These are phyloP conservation scores for Xylaria telfairii DNA, from an alignment of 495 filamentous ascomycete genomes.

Conservation along the genomic window DNA sequence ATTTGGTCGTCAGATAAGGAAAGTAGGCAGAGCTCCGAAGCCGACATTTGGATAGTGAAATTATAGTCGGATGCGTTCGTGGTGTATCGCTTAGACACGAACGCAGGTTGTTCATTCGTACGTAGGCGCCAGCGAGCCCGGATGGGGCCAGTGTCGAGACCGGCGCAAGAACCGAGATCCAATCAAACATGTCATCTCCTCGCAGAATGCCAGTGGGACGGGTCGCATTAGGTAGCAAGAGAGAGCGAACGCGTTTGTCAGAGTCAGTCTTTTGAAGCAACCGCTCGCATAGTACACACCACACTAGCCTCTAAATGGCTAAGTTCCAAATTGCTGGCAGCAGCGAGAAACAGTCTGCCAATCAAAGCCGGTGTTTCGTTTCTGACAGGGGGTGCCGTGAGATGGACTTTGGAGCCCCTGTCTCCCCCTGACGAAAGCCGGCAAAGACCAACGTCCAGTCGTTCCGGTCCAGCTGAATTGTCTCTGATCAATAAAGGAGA, in stretches of 20 bases:
- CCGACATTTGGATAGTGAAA: not conserved
- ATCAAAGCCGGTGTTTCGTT: slow-evolving; percentile 8
- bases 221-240: not conserved
- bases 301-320: not conserved
- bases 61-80: not conserved
- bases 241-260: not conserved
- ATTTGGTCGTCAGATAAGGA: not conserved
- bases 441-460: slow-evolving; percentile 17
- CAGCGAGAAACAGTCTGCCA: slow-evolving; percentile 16
- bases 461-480: not conserved
- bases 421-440: slow-evolving; percentile 3
- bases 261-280: slow-evolving; percentile 11
- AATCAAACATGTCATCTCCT: slow-evolving; percentile 14
- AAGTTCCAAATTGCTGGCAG: not conserved
- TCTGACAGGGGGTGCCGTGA: slow-evolving; percentile 14
- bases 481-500: not conserved
- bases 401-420: not conserved
- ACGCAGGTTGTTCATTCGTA: slow-evolving; percentile 2
- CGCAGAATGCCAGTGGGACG: not conserved
- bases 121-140: not conserved
- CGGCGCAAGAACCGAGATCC: slow-evolving; percentile 15
- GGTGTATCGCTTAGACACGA: not conserved
- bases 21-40: too few relatives aligned
- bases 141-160: not conserved
- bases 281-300: not conserved